Conservation (phyloP, 2,329 filamentous ascomycete genomes). For the Cercospora sp. region DNA sequence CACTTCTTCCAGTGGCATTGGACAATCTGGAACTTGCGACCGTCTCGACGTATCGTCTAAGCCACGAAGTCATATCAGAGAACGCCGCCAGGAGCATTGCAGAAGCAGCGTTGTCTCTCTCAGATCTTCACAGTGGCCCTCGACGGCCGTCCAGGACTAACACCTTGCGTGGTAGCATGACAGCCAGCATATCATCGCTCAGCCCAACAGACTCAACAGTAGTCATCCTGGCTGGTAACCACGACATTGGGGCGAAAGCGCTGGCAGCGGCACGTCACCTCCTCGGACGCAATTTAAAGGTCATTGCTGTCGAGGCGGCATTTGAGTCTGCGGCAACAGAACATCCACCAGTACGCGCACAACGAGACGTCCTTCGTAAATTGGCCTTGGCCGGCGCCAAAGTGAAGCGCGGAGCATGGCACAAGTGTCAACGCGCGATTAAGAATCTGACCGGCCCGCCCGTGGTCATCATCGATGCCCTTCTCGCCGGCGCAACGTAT, state of each 20-base stretch:
- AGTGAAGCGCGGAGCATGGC: slow-evolving; percentile 59
- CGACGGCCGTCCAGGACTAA: slow-evolving; percentile 35
- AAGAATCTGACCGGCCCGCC: slow-evolving; percentile 63
- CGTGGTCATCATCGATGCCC: slow-evolving; percentile 82
- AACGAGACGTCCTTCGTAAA: slow-evolving; percentile 79
- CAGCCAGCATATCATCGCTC: slow-evolving; percentile 56
- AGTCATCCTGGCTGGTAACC: slow-evolving; percentile 91
- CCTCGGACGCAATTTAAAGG: slow-evolving; percentile 75
- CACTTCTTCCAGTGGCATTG: slow-evolving; percentile 74
- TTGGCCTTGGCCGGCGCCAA: slow-evolving; percentile 62
- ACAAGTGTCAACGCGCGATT: slow-evolving; percentile 55
- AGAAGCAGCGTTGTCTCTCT: slow-evolving; percentile 65
- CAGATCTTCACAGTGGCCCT: slow-evolving; percentile 27
- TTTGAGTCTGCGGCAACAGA: slow-evolving; percentile 80
- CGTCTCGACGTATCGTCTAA: slow-evolving; percentile 80
- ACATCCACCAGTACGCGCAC: slow-evolving; percentile 75
- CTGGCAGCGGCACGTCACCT: slow-evolving; percentile 85
- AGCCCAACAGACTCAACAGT: slow-evolving; percentile 53
- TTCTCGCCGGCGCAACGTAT: slow-evolving; percentile 85
- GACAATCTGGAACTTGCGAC: slow-evolving; percentile 90
- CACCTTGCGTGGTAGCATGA: slow-evolving; percentile 60
- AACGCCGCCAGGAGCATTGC: slow-evolving; percentile 88
- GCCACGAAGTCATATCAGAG: slow-evolving; percentile 87
- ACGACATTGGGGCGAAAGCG: slow-evolving; percentile 81
- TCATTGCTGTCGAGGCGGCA: slow-evolving; percentile 80